Percentiles rank a stretch among this genome's conserved stretches.
Evolutionary conservation across 768 basidiomycete genomes (phyloP).

Genomic region (Boletus rubescentipes): DNA sequence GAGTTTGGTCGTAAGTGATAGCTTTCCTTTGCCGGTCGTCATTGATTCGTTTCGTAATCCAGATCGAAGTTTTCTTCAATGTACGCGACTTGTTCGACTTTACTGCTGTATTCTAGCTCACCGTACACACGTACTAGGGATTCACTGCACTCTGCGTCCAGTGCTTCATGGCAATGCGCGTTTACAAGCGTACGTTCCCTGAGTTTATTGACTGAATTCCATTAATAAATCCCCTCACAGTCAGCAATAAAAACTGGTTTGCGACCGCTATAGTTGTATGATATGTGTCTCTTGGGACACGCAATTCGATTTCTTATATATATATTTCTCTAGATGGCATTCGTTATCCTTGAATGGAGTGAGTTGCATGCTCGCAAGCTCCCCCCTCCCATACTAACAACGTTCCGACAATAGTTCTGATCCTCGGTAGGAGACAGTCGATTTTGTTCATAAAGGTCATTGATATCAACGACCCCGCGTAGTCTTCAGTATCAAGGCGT

Average conservation of each 20-base stretch:
- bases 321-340: slow-evolving; percentile 1
- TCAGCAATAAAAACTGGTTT: slow-evolving; percentile 47
- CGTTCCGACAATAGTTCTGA: slow-evolving; percentile 20
- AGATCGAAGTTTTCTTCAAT: slow-evolving; percentile 55
- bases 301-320: not conserved
- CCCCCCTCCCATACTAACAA: slow-evolving; percentile 2
- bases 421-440: slow-evolving; percentile 32
- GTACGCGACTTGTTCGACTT: slow-evolving; percentile 18
- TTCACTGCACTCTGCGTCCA: slow-evolving; percentile 54
- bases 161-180: slow-evolving; percentile 50
- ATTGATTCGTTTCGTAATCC: not conserved
- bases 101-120: not conserved
- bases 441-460: no score
- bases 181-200: slow-evolving; percentile 44
- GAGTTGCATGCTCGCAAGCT: not conserved
- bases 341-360: slow-evolving; percentile 44
- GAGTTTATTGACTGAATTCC: not conserved
- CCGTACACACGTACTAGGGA: slow-evolving; percentile 18
- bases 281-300: not conserved
- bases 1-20: not conserved
- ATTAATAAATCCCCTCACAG: slow-evolving; percentile 29
- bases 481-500: slow-evolving; percentile 1
- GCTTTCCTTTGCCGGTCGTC: not conserved
- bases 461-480: not conserved
- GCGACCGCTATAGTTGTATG: slow-evolving; percentile 34